Evolutionary conservation across 805 yeast genomes (phyloP), one percentile per base, ranked within the genome.

Genomic region (Myxozyma geophila): DNA sequence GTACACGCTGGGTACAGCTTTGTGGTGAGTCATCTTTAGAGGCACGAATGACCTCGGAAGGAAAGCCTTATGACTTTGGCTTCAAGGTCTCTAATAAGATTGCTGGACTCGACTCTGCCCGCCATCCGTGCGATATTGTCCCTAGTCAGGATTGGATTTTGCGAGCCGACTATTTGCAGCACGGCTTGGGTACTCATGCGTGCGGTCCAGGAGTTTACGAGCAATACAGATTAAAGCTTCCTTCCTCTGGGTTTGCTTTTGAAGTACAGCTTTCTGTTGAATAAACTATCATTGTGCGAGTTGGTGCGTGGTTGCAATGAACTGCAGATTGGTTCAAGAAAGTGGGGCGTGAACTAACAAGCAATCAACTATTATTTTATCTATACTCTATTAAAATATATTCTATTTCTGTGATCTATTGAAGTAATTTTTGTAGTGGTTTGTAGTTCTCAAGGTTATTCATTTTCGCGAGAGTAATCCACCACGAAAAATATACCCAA

Each of bases 1-100:
- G 73, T 43, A 74, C 76, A 9, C 68, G 73, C 17, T 76, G 77
- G 78, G 64, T 73, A 7, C 37, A 59, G 52, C 39, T 64, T 2
- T 49, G 60, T 8, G 54, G 65, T 2, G 63, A 41, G 15, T 21
- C 62, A 2, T 44, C 57, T 3, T 28, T 51, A 2, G 60, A 51
- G 19, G 49, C 46, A 13, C 56, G 43, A 21, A 48, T 59, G 37
- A 46, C 47, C 21, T 59, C 63, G 12, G 43, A 37, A 10, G 53
- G 36, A 8, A 59, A 61, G 23, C 67, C 66, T 49, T 58, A 62
- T 39, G 55, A 67, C 5, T 68, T 57, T 36, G 59, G 62, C 17
- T 63, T 65, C 54, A 63, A 59, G 21, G 56, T 65, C 15, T 63
- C 68, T 8, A 64, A 62, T 43, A 37, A 53, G 47, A 66, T 53